Evolutionary conservation across 345 rosid genomes (phyloP), one percentile per base, ranked within the genome.

Genomic region (Angophora floribunda): DNA sequence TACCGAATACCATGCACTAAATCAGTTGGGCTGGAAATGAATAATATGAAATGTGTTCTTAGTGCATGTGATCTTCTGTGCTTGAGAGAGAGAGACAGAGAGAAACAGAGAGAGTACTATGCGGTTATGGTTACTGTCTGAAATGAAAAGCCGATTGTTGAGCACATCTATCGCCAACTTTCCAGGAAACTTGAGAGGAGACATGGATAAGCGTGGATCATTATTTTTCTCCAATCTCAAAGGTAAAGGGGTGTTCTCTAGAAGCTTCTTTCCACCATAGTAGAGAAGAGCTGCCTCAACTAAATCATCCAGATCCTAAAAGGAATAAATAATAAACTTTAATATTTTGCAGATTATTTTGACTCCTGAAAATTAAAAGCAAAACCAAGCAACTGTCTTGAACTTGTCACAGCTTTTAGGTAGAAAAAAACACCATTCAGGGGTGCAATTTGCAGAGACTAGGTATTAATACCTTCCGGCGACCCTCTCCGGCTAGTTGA

Each of bases 81-180:
- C 51, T 45, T 36, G 78, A 26, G 44, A 28, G 85, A 32, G 86
- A 24, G 87, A 63, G 88, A 85, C 59, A 87, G 89, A 88, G 75
- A 91, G 88, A 86, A 85, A 90, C 65, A 87, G 91, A 88, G 87
- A 92, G 67, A 91, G 30, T 95, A 96, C 99, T 80, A 96, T 95
- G 89, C 99, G 97, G 93, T 97, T 96, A 89, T 97, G 99, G 92
- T 97, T 96, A 91, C 99, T 96, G 91, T 97, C 99, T 70, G 99
- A 96, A 91, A 97, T 96, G 93, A 97, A 97, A 52, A 97, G 95
- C 63, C 99, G 93, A 86, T 94, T 96, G 93, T 96, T 97, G 91
- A 96, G 95, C 61, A 92, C 88, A 93, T 97, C 99, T 88, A 96
- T 89, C 1, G 98, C 98, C 93, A 97, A 90, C 94, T 97, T 97